These are phyloP conservation scores for Irpex sp. DNA, from an alignment of 1,284 basidiomycete species.

Conservation along the genomic window DNA sequence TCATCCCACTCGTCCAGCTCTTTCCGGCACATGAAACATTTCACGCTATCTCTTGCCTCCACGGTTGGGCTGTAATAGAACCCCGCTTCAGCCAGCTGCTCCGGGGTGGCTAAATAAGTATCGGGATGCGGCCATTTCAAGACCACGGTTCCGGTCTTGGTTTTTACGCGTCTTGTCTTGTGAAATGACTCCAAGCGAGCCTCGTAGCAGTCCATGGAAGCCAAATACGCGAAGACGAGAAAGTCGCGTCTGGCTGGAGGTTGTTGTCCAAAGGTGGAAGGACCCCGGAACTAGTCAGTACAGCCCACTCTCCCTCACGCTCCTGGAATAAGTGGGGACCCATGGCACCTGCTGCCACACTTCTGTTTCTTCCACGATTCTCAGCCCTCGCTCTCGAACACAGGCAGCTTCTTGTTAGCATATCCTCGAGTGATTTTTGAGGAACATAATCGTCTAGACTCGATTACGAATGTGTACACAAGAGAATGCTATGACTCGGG, in stretches of 20 bases:
- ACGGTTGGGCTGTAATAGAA: slow-evolving; percentile 73
- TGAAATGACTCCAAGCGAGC: slow-evolving; percentile 58
- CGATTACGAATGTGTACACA: too few relatives aligned
- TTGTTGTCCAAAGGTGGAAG: background rate
- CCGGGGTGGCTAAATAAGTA: slow-evolving; percentile 60
- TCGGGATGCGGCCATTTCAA: slow-evolving; percentile 68
- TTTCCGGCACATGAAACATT: slow-evolving; percentile 76
- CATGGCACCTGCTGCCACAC: background rate
- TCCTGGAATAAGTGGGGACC: background rate
- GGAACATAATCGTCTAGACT: too few relatives aligned
- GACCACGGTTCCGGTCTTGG: slow-evolving; percentile 31
- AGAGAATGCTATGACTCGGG: too few relatives aligned
- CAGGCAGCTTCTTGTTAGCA: too few relatives aligned
- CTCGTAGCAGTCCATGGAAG: slow-evolving; percentile 51
- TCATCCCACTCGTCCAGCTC: slow-evolving; percentile 76
- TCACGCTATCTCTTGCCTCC: slow-evolving; percentile 63
- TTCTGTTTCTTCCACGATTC: background rate
- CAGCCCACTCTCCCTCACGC: too few relatives aligned
- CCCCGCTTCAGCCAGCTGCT: slow-evolving; percentile 74
- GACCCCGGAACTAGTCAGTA: background rate
- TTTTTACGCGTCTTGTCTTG: slow-evolving; percentile 44
- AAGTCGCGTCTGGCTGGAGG: slow-evolving; percentile 1
- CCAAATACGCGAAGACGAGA: background rate
- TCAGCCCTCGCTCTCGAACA: too few relatives aligned
- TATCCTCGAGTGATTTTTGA: too few relatives aligned